Conservation (phyloP, 2,329 filamentous ascomycete genomes). For the Alternaria gansuensis region DNA sequence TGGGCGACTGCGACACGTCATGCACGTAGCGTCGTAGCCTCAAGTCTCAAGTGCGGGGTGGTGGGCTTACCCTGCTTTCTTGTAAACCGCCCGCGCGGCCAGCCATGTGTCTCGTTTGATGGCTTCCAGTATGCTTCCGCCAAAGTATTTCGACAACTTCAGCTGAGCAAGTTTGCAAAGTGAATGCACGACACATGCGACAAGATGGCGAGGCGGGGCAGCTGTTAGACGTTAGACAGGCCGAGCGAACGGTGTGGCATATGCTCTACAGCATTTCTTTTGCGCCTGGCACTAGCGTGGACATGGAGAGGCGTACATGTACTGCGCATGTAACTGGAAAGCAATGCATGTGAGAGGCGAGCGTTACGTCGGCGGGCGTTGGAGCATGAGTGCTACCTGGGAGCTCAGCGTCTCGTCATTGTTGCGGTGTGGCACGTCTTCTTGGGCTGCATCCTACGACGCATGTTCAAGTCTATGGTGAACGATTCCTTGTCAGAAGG, state of each 20-base stretch:
- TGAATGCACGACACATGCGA: slow-evolving; percentile 2
- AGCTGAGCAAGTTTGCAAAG: slow-evolving; percentile 3
- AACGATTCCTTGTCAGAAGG: slow-evolving; percentile 1
- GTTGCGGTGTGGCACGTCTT: slow-evolving; percentile 4
- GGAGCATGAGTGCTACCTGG: background rate
- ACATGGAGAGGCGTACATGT: background rate
- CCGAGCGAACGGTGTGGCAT: slow-evolving; percentile 6
- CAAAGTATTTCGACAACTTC: background rate
- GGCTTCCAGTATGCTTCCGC: slow-evolving; percentile 3
- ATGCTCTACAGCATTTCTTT: slow-evolving; percentile 4
- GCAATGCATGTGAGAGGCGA: background rate
- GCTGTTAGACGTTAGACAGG: background rate
- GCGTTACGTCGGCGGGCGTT: background rate
- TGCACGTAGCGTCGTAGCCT: slow-evolving; percentile 4
- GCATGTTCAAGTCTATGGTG: background rate
- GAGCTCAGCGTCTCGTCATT: slow-evolving; percentile 5
- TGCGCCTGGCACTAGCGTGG: slow-evolving; percentile 7
- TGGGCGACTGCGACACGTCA: slow-evolving; percentile 12
- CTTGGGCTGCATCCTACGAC: slow-evolving; percentile 1
- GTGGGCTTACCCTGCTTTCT: background rate
- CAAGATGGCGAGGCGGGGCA: slow-evolving; percentile 4
- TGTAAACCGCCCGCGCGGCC: background rate
- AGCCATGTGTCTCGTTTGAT: background rate
- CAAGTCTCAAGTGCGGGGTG: slow-evolving; percentile 9
- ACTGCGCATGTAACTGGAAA: slow-evolving; percentile 3